Evolutionary conservation across 2,329 filamentous ascomycete genomes (phyloP), one percentile per base, ranked within the genome.

Genomic region (Pseudogymnoascus sp.): DNA sequence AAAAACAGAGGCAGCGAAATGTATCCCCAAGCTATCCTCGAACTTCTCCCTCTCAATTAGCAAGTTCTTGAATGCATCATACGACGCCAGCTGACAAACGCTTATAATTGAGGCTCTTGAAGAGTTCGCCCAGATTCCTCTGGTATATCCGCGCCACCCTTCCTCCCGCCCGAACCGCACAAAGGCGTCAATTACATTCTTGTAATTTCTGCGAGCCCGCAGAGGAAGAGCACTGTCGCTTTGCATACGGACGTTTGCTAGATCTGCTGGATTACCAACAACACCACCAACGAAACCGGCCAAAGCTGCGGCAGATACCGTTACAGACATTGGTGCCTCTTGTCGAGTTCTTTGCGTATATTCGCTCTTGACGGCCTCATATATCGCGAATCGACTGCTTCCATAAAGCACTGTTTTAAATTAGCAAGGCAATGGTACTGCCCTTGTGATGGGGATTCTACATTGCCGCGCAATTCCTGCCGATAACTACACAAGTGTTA

Each of bases 171-270:
- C 81, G 89, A 96, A 96, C 69, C 89, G 86, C 23, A 88, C 77
- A 71, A 96, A 81, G 36, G 93, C 93, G 73, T 96, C 86, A 45
- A 96, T 75, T 7, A 91, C 93, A 74, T 96, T 83, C 66, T 85
- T 86, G 79, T 97, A 97, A 76, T 95, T 93, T 62, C 92, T 84
- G 59, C 90, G 86, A 71, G 93, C 80, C 5, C 81, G 81, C 0
- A 78, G 73, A 0, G 91, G 88, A 2, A 96, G 84, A 0, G 90
- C 85, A 2, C 89, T 86, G 70, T 86, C 93, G 77, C 95, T 89
- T 78, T 97, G 93, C 93, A 97, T 97, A 69, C 93, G 90, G 61
- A 97, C 93, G 76, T 97, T 97, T 72, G 96, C 82, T 42, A 97
- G 91, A 74, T 97, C 93, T 69, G 91, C 92, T 2, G 91, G 91